Evolutionary conservation across 1,284 basidiomycete genomes (phyloP), one percentile per base, ranked within the genome.

Genomic region (Microbotryum silenes-acaulis): DNA sequence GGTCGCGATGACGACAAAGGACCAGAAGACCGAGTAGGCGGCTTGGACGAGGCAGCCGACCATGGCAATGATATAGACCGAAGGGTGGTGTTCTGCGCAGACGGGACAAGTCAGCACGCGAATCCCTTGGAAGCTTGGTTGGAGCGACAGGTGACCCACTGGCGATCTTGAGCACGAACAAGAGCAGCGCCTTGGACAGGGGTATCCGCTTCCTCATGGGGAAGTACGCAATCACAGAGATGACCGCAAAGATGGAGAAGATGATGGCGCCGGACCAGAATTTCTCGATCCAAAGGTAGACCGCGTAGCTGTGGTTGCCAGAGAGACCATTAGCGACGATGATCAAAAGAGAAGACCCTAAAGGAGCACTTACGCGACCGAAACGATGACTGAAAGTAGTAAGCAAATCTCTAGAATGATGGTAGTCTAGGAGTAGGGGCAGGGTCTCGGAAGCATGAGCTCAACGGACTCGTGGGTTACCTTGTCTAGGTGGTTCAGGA

Each of bases 61-160:
- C 67, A 92, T 82, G 1, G 86, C 86, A 18, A 91, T 86, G n/a
- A 83, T 77, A 72, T 88, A 91, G 27, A 91, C 88, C 51, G 83
- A 85, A 61, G 80, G 83, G 75, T 91, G 87, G 70, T 88, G 86
- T 72, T 90, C 90, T 51, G 86, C 81, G 47, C 90, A 27, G 27
- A 45, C 27, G 21, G 31, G 18, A 33, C 6, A 29, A 52, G 51
- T 33, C 55, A 56, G 46, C 31, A 25, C 3, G 33, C 25, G 25
- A 10, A 29, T 23, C n/a, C 29, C 23, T 18, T 14, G 21, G 23
- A 56, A 0, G 52, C 23, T 25, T 23, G 21, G 31, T 18, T 6
- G 31, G 23, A 21, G 52, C 6, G 14, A 46, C 31, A 21, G 8
- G 23, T 16, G 55, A 54, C 57, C 9, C 46, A 54, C 63, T 66